Conservation (phyloP, 345 rosid species). For the Eucalyptus tenuipes region DNA sequence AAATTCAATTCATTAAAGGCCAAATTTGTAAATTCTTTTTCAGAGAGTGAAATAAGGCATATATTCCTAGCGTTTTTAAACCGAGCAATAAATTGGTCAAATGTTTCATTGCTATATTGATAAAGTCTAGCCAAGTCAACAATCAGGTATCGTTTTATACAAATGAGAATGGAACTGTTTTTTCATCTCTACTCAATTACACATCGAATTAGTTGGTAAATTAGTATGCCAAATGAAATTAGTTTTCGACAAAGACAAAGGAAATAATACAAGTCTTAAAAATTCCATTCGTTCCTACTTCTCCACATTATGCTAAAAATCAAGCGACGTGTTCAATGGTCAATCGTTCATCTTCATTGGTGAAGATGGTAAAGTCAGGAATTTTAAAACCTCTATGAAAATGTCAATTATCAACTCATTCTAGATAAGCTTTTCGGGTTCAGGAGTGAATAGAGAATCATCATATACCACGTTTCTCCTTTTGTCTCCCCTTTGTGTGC, state of each 20-base stretch:
- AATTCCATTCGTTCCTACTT: neutral
- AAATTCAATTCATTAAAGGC: neutral
- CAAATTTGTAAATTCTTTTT: neutral
- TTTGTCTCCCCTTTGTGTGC: neutral
- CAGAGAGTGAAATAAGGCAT: neutral
- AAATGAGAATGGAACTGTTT: neutral
- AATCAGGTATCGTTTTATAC: neutral
- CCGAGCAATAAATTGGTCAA: neutral
- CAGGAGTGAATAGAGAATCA: neutral
- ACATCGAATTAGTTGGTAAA: neutral
- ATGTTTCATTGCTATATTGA: neutral
- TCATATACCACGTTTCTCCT: neutral
- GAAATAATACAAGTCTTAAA: neutral
- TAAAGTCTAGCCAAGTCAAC: neutral
- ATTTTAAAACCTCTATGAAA: neutral
- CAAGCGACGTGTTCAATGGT: fast-evolving
- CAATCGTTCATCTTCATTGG: too few relatives aligned
- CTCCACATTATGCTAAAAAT: neutral
- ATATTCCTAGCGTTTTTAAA: neutral
- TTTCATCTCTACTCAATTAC: neutral
- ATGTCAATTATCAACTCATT: neutral
- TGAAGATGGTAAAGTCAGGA: neutral
- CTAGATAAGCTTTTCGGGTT: neutral
- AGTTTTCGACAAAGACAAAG: neutral
- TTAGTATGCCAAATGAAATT: neutral